Conservation (phyloP, 1,139 yeast species). For the Geotrichum histeridarum region DNA sequence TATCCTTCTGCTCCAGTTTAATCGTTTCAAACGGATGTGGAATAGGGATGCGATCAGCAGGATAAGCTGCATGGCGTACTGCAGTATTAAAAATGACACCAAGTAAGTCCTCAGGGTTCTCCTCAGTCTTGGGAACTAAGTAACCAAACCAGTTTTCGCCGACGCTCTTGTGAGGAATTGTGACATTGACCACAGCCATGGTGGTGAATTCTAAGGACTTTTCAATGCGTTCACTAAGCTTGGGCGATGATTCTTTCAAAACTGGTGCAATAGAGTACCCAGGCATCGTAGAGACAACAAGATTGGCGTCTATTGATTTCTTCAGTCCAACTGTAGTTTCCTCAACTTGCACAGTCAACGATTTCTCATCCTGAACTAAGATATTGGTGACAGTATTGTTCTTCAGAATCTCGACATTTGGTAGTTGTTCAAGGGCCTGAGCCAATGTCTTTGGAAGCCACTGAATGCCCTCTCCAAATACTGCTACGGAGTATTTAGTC, state of each 20-base stretch:
- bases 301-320: constrained; percentile 20
- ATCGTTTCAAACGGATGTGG: constrained; percentile 17
- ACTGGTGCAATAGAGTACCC: constrained; percentile 25
- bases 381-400: constrained; percentile 22
- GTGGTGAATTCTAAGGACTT: constrained; percentile 30
- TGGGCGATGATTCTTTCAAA: constrained; percentile 18
- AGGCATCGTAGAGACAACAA: constrained; percentile 33
- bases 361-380: background rate
- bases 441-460: constrained; percentile 34
- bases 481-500: constrained; percentile 29
- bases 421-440: constrained; percentile 40
- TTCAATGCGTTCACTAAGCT: constrained; percentile 22
- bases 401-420: constrained; percentile 45
- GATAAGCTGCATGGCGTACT: constrained; percentile 36
- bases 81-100: constrained; percentile 93
- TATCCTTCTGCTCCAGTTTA: constrained; percentile 12
- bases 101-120: constrained; percentile 57
- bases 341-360: background rate
- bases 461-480: constrained; percentile 34
- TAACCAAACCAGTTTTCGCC: constrained; percentile 72
- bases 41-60: constrained; percentile 16
- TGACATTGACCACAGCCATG: constrained; percentile 38
- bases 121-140: constrained; percentile 59
- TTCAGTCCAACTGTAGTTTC: constrained; percentile 5
- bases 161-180: constrained; percentile 29